Percentiles rank a stretch among this genome's conserved stretches.
Conservation (phyloP, 352 stramenopile genomes). For the Pythium catenulatum region DNA sequence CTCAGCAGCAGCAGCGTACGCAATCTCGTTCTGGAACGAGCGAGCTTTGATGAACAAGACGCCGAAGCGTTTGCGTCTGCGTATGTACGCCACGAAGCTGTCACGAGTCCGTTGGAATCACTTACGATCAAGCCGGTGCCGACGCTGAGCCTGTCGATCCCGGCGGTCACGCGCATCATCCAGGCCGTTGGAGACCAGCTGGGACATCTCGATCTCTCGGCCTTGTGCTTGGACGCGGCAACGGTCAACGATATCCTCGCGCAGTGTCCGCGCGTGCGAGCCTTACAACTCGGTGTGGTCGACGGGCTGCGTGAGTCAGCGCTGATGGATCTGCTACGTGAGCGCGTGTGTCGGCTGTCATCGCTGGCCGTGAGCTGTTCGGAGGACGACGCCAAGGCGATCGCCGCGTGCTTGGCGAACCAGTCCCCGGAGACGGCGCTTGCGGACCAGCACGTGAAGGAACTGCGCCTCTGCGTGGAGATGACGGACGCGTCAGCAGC, state of each 20-base stretch:
- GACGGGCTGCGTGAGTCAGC: not conserved
- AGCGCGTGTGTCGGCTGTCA: not conserved
- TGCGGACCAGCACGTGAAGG: not conserved
- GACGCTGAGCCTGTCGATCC: not conserved
- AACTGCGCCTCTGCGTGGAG: not conserved
- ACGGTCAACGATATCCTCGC: not conserved
- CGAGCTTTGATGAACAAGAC: not conserved
- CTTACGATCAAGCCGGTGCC: not conserved
- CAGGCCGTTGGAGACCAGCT: not conserved
- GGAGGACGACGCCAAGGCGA: not conserved
- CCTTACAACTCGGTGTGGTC: not conserved
- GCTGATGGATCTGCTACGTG: not conserved
- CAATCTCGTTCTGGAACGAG: not conserved
- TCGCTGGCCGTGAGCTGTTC: conserved; percentile 2
- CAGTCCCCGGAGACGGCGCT: not conserved
- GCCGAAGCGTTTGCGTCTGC: not conserved
- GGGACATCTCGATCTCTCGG: not conserved
- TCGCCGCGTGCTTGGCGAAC: not conserved
- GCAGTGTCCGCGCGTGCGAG: not conserved
- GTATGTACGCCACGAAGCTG: not conserved
- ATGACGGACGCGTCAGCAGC: not conserved
- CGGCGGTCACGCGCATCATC: not conserved
- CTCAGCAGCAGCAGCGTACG: not conserved
- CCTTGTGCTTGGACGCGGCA: not conserved
- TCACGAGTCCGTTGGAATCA: not conserved